phyloP scores from a whole-genome alignment of 805 yeast species.

The Jamesozyma hellenica region DNA sequence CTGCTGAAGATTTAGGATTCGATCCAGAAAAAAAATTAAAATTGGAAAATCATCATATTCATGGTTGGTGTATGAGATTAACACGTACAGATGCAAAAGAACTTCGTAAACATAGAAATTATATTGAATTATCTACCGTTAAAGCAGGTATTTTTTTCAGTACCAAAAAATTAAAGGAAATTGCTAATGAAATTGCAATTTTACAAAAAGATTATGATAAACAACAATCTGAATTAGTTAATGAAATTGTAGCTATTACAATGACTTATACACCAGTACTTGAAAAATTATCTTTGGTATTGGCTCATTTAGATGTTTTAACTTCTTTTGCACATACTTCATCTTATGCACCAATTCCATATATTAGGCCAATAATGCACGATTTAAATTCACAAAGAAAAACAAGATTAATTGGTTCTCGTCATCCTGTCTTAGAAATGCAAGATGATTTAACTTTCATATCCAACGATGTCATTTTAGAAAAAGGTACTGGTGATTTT shows the following conservation, averaged over 20 bases:
- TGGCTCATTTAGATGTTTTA: slow-evolving; percentile 76
- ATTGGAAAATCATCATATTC: slow-evolving; percentile 74
- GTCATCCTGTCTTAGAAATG: slow-evolving; percentile 91
- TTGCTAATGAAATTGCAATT: slow-evolving; percentile 48
- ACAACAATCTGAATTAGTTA: slow-evolving; percentile 69
- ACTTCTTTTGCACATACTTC: slow-evolving; percentile 77
- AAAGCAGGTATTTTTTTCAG: slow-evolving; percentile 95
- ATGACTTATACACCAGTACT: slow-evolving; percentile 74
- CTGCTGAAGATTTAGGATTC: slow-evolving; percentile 65
- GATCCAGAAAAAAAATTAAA: slow-evolving; percentile 85
- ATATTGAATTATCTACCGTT: slow-evolving; percentile 76
- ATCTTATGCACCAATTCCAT: slow-evolving; percentile 74
- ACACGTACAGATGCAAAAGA: slow-evolving; percentile 84
- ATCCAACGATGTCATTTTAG: slow-evolving; percentile 73
- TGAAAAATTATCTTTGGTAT: slow-evolving; percentile 49
- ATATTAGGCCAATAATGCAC: slow-evolving; percentile 62
- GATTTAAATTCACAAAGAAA: slow-evolving; percentile 39
- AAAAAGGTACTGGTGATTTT: slow-evolving; percentile 52
- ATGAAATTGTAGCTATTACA: slow-evolving; percentile 73
- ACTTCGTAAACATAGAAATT: slow-evolving; percentile 48
- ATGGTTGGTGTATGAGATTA: slow-evolving; percentile 91
- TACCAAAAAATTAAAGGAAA: slow-evolving; percentile 49
- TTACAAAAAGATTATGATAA: slow-evolving; percentile 57
- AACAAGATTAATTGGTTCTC: slow-evolving; percentile 56
- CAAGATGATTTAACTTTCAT: slow-evolving; percentile 88